Evolutionary conservation across 305 asterid species (phyloP), one percentile per base, ranked within the genome.

Genomic region (Rubia balearica): DNA sequence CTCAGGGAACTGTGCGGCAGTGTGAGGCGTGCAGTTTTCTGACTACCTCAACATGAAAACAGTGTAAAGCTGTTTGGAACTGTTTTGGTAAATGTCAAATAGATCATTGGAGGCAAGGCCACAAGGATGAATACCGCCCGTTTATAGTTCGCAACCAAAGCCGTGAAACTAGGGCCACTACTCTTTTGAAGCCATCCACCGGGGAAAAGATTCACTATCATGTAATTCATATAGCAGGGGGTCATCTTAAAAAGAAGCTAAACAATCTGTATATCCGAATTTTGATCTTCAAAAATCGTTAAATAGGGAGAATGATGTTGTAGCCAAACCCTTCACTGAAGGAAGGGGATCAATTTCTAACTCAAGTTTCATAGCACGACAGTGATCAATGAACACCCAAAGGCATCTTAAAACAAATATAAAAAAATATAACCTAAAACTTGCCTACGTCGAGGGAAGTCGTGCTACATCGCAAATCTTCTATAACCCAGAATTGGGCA

Each of bases 91-190:
- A 81, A 76, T 90, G 97, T 81, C 97, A 90, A 84, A 78, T 80
- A 65, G 79, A 82, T 71, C 96, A 90, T 73, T 90, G 97, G 97
- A 86, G 94, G 71, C 86, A 81, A 81, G 95, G 96, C 74, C 97
- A 90, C 89, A 89, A 75, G 83, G 86, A 83, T 78, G 87, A 87
- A 71, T 90, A 96, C 71, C 87, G 33, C 59, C 86, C 87, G 38
- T 72, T 84, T 69, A 66, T 74, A 42, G 61, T 57, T 73, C n/a
- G 71, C 40, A 75, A 75, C 60, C 85, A 69, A 69, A 75, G 59
- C 56, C 70, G 30, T 75, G 87, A 79, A 59, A 64, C 43, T 63
- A 85, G 73, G 68, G 71, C 59, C 9, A 71, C 76, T 68, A 73
- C 79, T 68, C 48, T 22, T 61, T 65, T 21, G 55, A 79, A 83